A percentile compares a stretch with the other conserved stretches of the same genome.
phyloP scores from a whole-genome alignment of 179 eudicot genomes.

The Heliamphora pulchella region DNA sequence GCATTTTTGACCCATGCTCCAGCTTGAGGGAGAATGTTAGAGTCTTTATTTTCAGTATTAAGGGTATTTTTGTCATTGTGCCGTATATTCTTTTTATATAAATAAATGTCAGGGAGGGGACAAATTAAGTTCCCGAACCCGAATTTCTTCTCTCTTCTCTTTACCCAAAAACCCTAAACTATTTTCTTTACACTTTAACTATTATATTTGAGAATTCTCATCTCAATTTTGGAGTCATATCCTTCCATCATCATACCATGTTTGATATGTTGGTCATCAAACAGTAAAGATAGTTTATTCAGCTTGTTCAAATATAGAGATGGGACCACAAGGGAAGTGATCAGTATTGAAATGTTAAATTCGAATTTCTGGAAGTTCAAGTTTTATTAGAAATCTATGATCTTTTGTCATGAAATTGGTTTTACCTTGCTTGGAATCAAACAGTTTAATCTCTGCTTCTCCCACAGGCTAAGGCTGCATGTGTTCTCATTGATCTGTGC shows the following conservation, averaged over 20 bases:
- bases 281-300: neutral
- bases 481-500: slow-evolving; percentile 76
- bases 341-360: neutral
- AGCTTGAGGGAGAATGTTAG: too few species aligned
- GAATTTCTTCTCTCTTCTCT: too few species aligned
- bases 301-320: neutral
- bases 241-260: neutral
- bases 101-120: too few species aligned
- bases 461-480: slow-evolving; percentile 69
- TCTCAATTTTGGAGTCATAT: neutral
- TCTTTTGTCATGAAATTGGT: neutral
- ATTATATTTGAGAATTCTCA: neutral
- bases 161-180: too few species aligned
- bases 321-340: slow-evolving; percentile 1
- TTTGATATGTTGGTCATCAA: neutral
- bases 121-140: too few species aligned
- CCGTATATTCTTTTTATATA: too few species aligned
- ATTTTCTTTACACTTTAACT: too few species aligned
- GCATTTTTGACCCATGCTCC: too few species aligned
- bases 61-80: too few species aligned
- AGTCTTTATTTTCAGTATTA: too few species aligned
- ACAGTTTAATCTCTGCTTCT: slow-evolving; percentile 18
- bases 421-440: slow-evolving; percentile 12
- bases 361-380: neutral
- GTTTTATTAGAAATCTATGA: neutral